A percentile compares a stretch with the other conserved stretches of the same genome.
These are phyloP conservation scores for Lactarius deliciosus DNA, from an alignment of 768 basidiomycete genomes.

Conservation along the genomic window DNA sequence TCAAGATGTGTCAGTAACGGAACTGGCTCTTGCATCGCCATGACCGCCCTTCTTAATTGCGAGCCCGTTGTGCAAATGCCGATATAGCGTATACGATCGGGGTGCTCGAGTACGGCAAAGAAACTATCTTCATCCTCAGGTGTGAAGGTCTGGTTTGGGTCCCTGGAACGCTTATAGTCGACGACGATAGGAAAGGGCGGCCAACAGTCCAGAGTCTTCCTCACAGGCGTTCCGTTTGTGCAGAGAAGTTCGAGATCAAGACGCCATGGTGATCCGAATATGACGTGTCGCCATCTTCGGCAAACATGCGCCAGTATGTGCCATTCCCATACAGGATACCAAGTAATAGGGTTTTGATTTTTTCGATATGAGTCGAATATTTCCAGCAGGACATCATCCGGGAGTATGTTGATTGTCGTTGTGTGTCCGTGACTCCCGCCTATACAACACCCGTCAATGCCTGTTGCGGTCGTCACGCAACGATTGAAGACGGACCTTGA, in stretches of 20 bases:
- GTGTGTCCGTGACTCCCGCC: too few relatives aligned
- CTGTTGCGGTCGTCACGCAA: neutral
- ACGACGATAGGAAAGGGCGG: constrained; percentile 3
- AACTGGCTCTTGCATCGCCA: neutral
- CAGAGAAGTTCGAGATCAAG: constrained; percentile 7
- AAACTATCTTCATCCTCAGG: neutral
- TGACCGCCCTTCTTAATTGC: neutral
- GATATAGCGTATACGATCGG: neutral
- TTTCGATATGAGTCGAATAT: neutral
- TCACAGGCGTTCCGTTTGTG: constrained; percentile 9
- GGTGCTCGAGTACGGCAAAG: neutral
- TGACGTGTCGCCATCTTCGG: neutral
- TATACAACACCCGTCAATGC: neutral
- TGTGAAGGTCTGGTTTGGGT: neutral
- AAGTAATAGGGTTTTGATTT: neutral
- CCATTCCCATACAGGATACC: neutral
- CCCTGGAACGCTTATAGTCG: too few relatives aligned
- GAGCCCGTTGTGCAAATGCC: neutral
- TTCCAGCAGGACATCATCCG: neutral
- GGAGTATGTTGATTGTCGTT: neutral
- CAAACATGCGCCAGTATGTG: neutral
- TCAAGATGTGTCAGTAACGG: neutral
- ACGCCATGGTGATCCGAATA: constrained; percentile 1
- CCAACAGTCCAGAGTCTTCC: constrained; percentile 1
- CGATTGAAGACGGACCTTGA: too few relatives aligned